Evolutionary conservation across 345 rosid species (phyloP).

Genomic region (Balakata baccata): DNA sequence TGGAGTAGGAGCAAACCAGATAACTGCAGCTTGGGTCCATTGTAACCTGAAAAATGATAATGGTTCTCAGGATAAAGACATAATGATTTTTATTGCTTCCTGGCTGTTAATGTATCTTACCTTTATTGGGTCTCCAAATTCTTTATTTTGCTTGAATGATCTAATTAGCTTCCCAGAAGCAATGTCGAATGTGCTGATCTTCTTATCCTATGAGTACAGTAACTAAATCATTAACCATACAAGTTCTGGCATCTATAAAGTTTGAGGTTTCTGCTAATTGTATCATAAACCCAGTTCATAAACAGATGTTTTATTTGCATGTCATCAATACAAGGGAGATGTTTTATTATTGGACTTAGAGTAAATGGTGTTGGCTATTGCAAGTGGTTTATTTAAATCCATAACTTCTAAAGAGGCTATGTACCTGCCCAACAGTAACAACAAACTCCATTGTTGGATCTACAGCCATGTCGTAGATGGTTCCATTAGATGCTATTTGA

Average conservation of each 20-base stretch:
- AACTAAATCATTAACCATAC: constrained; percentile 17
- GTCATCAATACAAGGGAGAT: not conserved
- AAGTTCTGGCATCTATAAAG: constrained; percentile 8
- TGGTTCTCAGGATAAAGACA: constrained; percentile 23
- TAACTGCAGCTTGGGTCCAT: constrained; percentile 79
- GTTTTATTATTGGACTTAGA: constrained; percentile 6
- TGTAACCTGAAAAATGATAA: constrained; percentile 45
- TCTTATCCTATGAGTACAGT: constrained; percentile 57
- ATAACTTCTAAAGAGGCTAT: constrained; percentile 11
- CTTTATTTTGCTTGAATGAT: constrained; percentile 70
- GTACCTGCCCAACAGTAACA: constrained; percentile 80
- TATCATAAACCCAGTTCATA: not conserved
- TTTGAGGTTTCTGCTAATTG: constrained; percentile 3
- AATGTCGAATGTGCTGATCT: constrained; percentile 58
- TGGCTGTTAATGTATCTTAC: constrained; percentile 37
- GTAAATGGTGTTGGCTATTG: constrained; percentile 5
- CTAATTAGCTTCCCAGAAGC: constrained; percentile 61
- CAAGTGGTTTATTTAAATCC: constrained; percentile 4
- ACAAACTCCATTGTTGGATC: constrained; percentile 60
- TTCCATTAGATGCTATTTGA: constrained; percentile 69
- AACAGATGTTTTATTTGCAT: not conserved
- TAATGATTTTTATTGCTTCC: constrained; percentile 13
- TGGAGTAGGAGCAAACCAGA: constrained; percentile 68
- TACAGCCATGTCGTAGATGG: constrained; percentile 73
- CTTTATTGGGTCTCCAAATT: constrained; percentile 74